Base-by-base conservation (phyloP, 768 basidiomycete species). In the Brasilioporus rufonigricans region DNA sequence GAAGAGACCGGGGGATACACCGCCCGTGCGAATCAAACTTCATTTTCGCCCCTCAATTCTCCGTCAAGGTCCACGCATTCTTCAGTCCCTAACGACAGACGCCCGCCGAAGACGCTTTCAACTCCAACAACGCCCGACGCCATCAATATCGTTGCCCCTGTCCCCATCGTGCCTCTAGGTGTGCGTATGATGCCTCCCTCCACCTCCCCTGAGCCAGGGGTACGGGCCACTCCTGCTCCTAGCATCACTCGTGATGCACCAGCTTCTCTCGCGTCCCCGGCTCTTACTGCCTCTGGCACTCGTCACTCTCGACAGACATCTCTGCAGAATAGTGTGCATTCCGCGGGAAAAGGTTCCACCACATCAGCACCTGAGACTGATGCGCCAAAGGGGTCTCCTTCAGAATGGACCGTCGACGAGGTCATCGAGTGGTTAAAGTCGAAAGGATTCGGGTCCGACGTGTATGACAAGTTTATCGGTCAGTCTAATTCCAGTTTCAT, bases 381-480 rank as follows among this genome's bases (percentile, higher is more conserved):
- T 5, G 38, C 33, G 3, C 53, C 46, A n/a, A 70, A 60, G 47
- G 77, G 74, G 49, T 72, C 71, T 29, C 65, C 65, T 1, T 78
- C 79, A 0, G 87, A 90, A 52, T 99, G 97, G 97, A 77, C 73
- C 1, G 83, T 98, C 0, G 89, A 91, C 0, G 87, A 98, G 38
- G 97, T 99, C 7, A 77, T 93, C 1, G 87, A 87, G 0, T 99
- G 97, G 97, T 73, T 93, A 26, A 84, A 81, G 65, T 73, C 72
- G 32, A 92, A 89, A 74, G 91, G 91, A 2, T 97, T 98, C 52
- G 93, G 93, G 59, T 77, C 86, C 45, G 80, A 82, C 44, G 86
- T 94, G 4, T 87, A 88, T 61, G 81, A 84, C 52, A 95, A 91
- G 67, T 98, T 99, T 66, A 84, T 80, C 39, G 93, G 93, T 92